Evolutionary conservation across 2,329 filamentous ascomycete species (phyloP).

Genomic region (Trichoderma breve): DNA sequence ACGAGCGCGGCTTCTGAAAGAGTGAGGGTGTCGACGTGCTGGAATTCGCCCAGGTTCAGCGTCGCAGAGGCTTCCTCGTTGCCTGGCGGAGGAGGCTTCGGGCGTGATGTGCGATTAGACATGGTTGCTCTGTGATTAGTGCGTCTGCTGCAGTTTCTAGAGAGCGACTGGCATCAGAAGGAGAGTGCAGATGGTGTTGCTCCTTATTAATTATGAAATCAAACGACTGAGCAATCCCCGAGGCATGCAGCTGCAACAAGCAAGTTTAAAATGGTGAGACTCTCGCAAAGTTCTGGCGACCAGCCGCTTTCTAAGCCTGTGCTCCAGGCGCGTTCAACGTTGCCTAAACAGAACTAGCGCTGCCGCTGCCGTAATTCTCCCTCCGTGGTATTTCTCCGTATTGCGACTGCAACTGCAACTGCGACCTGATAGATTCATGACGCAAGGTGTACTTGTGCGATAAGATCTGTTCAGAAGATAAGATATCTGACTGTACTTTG

Average conservation of each 20-base stretch:
- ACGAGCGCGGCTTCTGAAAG: constrained; percentile 89
- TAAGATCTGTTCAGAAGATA: not conserved
- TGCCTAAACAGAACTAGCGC: not conserved
- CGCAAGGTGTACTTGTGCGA: not conserved
- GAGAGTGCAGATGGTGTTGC: not conserved
- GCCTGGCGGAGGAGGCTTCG: constrained; percentile 66
- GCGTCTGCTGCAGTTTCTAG: not conserved
- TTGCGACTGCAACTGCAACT: not conserved
- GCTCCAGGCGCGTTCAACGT: not conserved
- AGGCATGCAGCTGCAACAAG: not conserved
- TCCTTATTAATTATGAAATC: not conserved
- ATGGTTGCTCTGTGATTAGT: not conserved
- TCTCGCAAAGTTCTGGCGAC: constrained; percentile 13
- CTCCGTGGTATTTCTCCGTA: constrained; percentile 1
- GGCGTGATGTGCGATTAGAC: constrained; percentile 52
- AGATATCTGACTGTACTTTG: not conserved
- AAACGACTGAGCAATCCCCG: not conserved
- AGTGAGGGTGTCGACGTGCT: constrained; percentile 86
- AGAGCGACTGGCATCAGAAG: not conserved
- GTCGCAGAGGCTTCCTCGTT: constrained; percentile 84
- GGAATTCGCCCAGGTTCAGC: constrained; percentile 89
- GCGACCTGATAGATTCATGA: not conserved
- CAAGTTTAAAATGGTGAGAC: not conserved
- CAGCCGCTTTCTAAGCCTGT: constrained; percentile 1
- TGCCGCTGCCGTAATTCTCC: not conserved